Conservation (phyloP, 768 basidiomycete genomes). For the Cystofilobasidium ferigula region DNA sequence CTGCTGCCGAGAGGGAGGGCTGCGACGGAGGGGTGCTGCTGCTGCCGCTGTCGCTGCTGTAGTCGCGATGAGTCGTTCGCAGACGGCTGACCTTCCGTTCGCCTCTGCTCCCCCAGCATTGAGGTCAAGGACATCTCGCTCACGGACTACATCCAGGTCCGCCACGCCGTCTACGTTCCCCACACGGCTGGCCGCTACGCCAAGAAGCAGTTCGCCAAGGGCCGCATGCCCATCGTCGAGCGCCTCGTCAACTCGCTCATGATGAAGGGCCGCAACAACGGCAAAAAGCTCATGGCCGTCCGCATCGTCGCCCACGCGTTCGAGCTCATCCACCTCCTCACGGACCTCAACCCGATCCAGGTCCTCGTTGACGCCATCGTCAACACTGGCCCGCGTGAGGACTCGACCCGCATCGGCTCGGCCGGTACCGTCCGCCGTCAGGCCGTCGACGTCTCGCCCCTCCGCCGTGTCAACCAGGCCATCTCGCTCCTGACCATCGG, state of each 20-base stretch:
- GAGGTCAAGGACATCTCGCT: slow-evolving; percentile 99
- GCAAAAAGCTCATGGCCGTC: slow-evolving; percentile 96
- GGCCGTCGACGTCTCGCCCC: slow-evolving; percentile 97
- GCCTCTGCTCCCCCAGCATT: slow-evolving; percentile 48
- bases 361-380: slow-evolving; percentile 68
- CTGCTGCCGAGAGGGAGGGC: too few relatives aligned
- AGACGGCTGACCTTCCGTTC: neutral
- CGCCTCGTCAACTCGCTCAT: slow-evolving; percentile 88
- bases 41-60: too few relatives aligned
- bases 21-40: too few relatives aligned
- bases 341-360: slow-evolving; percentile 99
- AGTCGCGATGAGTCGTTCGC: too few relatives aligned
- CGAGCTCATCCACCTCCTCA: slow-evolving; percentile 99
- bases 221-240: slow-evolving; percentile 99
- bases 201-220: slow-evolving; percentile 99
- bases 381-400: slow-evolving; percentile 99
- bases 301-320: slow-evolving; percentile 99
- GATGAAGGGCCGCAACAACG: slow-evolving; percentile 99
- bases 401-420: slow-evolving; percentile 98
- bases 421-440: slow-evolving; percentile 99
- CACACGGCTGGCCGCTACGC: slow-evolving; percentile 99
- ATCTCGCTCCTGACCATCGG: slow-evolving; percentile 89
- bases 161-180: slow-evolving; percentile 90
- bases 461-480: slow-evolving; percentile 96
- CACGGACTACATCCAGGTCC: slow-evolving; percentile 96